Evolutionary conservation across 805 yeast species (phyloP).

Genomic region (Candida koratica): DNA sequence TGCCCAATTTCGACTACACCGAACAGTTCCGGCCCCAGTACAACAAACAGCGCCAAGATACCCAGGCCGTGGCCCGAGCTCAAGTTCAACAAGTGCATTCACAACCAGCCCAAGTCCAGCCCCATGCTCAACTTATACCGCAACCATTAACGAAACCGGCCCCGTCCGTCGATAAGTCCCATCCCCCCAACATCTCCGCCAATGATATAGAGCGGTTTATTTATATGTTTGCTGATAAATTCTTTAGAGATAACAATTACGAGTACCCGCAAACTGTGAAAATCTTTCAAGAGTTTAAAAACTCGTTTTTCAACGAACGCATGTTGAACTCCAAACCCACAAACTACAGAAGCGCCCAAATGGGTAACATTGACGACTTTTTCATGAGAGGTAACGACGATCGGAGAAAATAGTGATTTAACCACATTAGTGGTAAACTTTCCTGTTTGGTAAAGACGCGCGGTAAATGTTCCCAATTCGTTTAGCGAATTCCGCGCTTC

Average conservation of each 20-base stretch:
- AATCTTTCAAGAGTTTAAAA: constrained; percentile 41
- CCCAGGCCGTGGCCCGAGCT: constrained; percentile 14
- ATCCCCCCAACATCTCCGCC: constrained; percentile 17
- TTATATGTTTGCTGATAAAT: constrained; percentile 39
- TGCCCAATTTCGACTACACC: constrained; percentile 10
- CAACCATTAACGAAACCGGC: constrained; percentile 4
- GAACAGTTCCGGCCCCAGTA: constrained; percentile 23
- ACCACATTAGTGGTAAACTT: constrained; percentile 11
- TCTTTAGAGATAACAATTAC: constrained; percentile 37
- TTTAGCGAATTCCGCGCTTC: constrained; percentile 1
- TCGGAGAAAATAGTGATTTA: constrained; percentile 2
- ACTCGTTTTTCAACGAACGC: constrained; percentile 39
- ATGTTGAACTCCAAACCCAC: constrained; percentile 24
- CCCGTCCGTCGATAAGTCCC: constrained; percentile 6
- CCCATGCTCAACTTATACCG: constrained; percentile 9
- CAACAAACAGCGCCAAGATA: constrained; percentile 22
- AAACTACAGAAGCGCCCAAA: constrained; percentile 3
- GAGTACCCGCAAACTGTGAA: constrained; percentile 43
- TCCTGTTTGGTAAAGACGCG: too few species aligned
- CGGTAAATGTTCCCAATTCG: constrained; percentile 3
- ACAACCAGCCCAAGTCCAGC: constrained; percentile 3
- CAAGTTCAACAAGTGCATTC: constrained; percentile 13
- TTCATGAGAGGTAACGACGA: constrained; percentile 16
- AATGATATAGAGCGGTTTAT: constrained; percentile 39
- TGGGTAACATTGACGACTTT: constrained; percentile 23